A percentile compares a stretch with the other conserved stretches of the same genome.
Conservation (phyloP, 2,329 filamentous ascomycete genomes). For the Cylindrodendrum hubeiense region DNA sequence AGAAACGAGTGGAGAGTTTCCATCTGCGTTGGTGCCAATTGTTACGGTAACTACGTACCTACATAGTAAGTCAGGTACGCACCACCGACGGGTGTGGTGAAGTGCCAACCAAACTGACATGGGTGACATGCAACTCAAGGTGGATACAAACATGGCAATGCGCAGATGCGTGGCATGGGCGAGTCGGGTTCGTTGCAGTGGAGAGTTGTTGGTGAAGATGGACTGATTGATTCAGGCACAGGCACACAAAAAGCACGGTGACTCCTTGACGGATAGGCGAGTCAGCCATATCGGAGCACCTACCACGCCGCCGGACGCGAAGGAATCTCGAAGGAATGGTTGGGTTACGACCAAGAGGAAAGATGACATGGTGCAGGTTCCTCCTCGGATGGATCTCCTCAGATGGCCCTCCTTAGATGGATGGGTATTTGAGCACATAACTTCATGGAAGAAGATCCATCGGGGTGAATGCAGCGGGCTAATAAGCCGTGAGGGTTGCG, state of each 20-base stretch:
- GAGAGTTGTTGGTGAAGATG: background rate
- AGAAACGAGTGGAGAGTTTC: background rate
- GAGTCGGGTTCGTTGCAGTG: background rate
- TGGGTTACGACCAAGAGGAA: background rate
- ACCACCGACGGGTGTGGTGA: background rate
- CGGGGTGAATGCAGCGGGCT: background rate
- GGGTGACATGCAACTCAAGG: background rate
- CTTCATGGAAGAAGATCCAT: slow-evolving; percentile 6
- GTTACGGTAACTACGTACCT: background rate
- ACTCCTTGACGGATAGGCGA: background rate
- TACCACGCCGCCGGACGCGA: background rate
- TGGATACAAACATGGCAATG: slow-evolving; percentile 1
- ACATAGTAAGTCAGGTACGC: no score
- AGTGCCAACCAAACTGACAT: background rate
- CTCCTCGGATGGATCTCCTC: background rate
- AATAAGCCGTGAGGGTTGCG: background rate
- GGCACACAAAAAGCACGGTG: slow-evolving; percentile 7
- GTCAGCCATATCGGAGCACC: background rate
- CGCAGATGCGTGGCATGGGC: background rate
- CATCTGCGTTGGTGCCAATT: background rate
- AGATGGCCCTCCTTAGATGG: background rate
- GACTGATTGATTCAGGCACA: slow-evolving; percentile 10
- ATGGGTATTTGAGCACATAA: background rate
- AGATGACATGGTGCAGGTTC: slow-evolving; percentile 1
- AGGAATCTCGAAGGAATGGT: slow-evolving; percentile 6